Evolutionary conservation across 306 rosid species (phyloP), one percentile per base, ranked within the genome.

Genomic region (Cotoneaster glaucophyllus): DNA sequence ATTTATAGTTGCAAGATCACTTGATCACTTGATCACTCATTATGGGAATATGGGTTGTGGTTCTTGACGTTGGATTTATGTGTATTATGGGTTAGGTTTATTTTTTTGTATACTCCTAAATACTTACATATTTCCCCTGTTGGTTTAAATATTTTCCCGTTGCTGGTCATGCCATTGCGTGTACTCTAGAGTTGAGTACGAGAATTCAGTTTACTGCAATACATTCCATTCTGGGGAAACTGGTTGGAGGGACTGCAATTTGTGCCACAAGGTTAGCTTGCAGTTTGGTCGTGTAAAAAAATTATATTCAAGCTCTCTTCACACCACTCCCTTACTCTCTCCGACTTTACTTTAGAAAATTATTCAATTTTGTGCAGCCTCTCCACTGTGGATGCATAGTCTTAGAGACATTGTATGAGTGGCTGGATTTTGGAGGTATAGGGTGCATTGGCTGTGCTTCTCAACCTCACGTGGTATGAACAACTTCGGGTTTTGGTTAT

Each of bases 211-310:
- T 80, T 96, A 80, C 86, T 96, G 99, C 74, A 81, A 78, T 76
- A 87, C 80, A 34, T 92, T 86, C 82, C 99, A 96, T 64, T 74
- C 34, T n/a, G 89, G 86, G 61, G 91, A 92, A 80, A 77, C 88
- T 65, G 99, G 99, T 85, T 96, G 99, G 99, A 91, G 90, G 81
- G 97, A 92, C 69, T 96, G 99, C 88, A 78, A 85, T 78, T 79
- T 84, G 74, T 96, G 99, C 86, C 85, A 84, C 82, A 96, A 92
- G 97, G 99, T 96, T 85, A 79, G 77, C 70, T 76, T 71, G 53
- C 65, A 22, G 8, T 74, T 53, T 73, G 56, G 15, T 63, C 29
- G 29, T 74, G 54, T 48, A 15, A 48, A 48, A 48, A 48, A 48
- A 5, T 14, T 4, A 7, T 48, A 48, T 15, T 48, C 6, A 48